Percentiles rank a stretch among this genome's conserved stretches.
Conservation (phyloP, 2,329 filamentous ascomycete species). For the Fusarium sp. region DNA sequence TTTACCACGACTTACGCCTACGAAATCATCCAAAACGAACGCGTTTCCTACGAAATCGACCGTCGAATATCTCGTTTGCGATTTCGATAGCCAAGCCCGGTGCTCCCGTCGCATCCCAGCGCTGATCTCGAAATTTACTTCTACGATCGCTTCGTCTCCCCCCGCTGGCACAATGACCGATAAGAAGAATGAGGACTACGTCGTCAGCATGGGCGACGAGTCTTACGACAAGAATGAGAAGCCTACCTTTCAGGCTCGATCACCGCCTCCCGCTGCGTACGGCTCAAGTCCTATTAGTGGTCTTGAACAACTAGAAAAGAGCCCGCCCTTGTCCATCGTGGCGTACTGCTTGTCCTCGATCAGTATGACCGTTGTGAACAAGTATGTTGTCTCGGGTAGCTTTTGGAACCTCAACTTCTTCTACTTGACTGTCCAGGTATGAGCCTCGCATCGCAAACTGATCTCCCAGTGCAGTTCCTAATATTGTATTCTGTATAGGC, state of each 20-base stretch:
- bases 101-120: constrained; percentile 31
- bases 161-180: constrained; percentile 75
- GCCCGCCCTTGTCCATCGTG: constrained; percentile 83
- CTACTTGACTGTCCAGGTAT: constrained; percentile 91
- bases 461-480: background rate
- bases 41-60: constrained; percentile 8
- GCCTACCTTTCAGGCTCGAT: constrained; percentile 63
- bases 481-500: constrained; percentile 68
- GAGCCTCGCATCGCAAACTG: constrained; percentile 43
- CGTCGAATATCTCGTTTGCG: constrained; percentile 14
- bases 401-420: constrained; percentile 98
- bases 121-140: constrained; percentile 26
- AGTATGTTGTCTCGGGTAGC: constrained; percentile 93
- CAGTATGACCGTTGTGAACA: constrained; percentile 99
- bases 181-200: constrained; percentile 89
- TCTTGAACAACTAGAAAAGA: constrained; percentile 73
- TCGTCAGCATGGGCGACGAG: constrained; percentile 78
- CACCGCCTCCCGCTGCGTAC: constrained; percentile 37
- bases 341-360: constrained; percentile 97
- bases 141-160: constrained; percentile 49
- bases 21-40: background rate
- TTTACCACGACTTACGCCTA: constrained; percentile 14
- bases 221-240: constrained; percentile 65
- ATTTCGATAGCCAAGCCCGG: constrained; percentile 24
- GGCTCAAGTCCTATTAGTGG: constrained; percentile 27